phyloP scores from a whole-genome alignment of 2,329 filamentous ascomycete species.

The Bimuria novae-zelandiae region DNA sequence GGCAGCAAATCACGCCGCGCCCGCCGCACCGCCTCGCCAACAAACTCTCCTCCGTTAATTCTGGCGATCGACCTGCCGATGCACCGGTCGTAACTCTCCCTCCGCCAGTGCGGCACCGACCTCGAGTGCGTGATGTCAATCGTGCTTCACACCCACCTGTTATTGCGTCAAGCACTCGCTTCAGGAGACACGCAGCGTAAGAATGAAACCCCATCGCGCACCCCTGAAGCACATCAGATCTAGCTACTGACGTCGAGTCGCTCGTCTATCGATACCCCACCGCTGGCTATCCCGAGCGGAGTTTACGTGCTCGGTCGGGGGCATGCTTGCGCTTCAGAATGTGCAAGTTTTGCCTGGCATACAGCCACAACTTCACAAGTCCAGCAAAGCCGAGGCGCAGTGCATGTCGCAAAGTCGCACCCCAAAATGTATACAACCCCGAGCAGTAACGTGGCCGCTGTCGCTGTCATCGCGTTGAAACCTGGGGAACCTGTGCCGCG shows the following conservation, averaged over 20 bases:
- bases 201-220: not conserved
- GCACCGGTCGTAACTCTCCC: constrained; percentile 8
- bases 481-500: too few relatives aligned
- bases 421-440: not conserved
- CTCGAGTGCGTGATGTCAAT: not conserved
- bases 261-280: constrained; percentile 8
- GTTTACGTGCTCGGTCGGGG: not conserved
- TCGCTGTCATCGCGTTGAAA: not conserved
- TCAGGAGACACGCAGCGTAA: not conserved
- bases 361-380: not conserved
- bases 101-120: not conserved
- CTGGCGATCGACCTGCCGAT: not conserved
- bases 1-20: constrained; percentile 4
- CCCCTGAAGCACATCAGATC: constrained; percentile 34
- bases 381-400: not conserved
- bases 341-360: not conserved
- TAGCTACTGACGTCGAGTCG: constrained; percentile 14
- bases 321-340: not conserved
- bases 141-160: not conserved
- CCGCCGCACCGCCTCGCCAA: not conserved
- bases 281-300: not conserved
- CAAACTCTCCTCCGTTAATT: constrained; percentile 8
- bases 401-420: not conserved
- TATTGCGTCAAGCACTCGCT: not conserved
- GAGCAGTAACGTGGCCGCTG: not conserved